Conservation (phyloP, 306 rosid species). For the Glycine soja region DNA sequence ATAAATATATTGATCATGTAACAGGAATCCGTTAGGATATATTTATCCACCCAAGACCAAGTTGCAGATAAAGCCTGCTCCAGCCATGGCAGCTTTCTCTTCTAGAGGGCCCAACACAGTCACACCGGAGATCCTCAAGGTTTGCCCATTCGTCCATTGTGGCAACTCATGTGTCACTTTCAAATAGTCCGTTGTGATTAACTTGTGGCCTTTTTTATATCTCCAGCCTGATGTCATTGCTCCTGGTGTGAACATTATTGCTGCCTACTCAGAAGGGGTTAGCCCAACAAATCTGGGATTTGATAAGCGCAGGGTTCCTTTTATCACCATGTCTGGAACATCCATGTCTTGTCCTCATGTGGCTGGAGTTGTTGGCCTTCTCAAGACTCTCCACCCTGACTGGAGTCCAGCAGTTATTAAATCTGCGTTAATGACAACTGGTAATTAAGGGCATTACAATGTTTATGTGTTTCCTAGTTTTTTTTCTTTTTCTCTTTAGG, state of each 20-base stretch:
- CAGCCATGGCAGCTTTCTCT: constrained; percentile 76
- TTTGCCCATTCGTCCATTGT: constrained; percentile 2
- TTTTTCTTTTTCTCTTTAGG: neutral
- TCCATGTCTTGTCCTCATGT: constrained; percentile 92
- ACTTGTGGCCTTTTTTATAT: neutral
- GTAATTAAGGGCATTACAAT: constrained; percentile 36
- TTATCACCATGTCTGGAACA: constrained; percentile 69
- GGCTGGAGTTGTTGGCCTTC: constrained; percentile 75
- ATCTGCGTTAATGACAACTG: constrained; percentile 75
- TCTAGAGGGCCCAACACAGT: constrained; percentile 69
- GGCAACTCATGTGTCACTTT: neutral
- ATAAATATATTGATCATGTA: neutral
- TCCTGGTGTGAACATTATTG: constrained; percentile 76
- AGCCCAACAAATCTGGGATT: constrained; percentile 52
- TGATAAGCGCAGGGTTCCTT: constrained; percentile 65
- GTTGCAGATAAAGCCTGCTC: constrained; percentile 61
- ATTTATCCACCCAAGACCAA: constrained; percentile 55
- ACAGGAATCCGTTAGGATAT: constrained; percentile 68
- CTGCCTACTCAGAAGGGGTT: constrained; percentile 59
- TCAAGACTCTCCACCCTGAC: constrained; percentile 60
- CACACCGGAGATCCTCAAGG: constrained; percentile 60
- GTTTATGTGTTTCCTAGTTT: neutral
- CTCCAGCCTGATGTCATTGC: constrained; percentile 80
- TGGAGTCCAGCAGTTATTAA: constrained; percentile 78
- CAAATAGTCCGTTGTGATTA: neutral